Conservation (phyloP, 164 flowering plant species). For the Dillenia suffruticosa region DNA sequence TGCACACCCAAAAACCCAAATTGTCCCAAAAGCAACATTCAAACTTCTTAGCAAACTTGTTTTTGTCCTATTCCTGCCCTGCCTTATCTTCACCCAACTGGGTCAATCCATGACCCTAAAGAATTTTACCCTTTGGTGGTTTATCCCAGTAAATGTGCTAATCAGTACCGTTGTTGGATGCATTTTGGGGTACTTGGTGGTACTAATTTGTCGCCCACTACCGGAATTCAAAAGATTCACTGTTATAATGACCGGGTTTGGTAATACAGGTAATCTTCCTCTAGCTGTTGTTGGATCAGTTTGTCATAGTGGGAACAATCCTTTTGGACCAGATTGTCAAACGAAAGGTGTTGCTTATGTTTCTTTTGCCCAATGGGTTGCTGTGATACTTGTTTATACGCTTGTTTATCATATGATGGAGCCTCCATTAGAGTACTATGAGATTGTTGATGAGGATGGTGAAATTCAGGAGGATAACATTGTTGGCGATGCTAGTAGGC, state of each 20-base stretch:
- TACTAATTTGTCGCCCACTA: constrained; percentile 70
- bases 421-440: constrained; percentile 81
- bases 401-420: constrained; percentile 98
- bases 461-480: constrained; percentile 34
- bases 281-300: constrained; percentile 76
- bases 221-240: constrained; percentile 65
- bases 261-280: constrained; percentile 86
- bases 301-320: constrained; percentile 58
- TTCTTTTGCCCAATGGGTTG: constrained; percentile 86
- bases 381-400: constrained; percentile 84
- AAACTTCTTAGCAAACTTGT: constrained; percentile 92
- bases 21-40: constrained; percentile 71
- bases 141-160: constrained; percentile 77
- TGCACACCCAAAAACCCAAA: constrained; percentile 53
- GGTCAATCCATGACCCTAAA: constrained; percentile 58
- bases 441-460: constrained; percentile 40
- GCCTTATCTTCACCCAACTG: constrained; percentile 70
- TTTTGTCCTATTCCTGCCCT: constrained; percentile 83
- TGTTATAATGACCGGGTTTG: constrained; percentile 77
- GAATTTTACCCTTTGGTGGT: constrained; percentile 72
- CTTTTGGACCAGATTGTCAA: constrained; percentile 69
- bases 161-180: constrained; percentile 64
- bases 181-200: constrained; percentile 64
- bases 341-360: constrained; percentile 73
- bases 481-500: constrained; percentile 39